phyloP scores from a whole-genome alignment of 108 stramenopile species.

The Skeletonema tropicum region DNA sequence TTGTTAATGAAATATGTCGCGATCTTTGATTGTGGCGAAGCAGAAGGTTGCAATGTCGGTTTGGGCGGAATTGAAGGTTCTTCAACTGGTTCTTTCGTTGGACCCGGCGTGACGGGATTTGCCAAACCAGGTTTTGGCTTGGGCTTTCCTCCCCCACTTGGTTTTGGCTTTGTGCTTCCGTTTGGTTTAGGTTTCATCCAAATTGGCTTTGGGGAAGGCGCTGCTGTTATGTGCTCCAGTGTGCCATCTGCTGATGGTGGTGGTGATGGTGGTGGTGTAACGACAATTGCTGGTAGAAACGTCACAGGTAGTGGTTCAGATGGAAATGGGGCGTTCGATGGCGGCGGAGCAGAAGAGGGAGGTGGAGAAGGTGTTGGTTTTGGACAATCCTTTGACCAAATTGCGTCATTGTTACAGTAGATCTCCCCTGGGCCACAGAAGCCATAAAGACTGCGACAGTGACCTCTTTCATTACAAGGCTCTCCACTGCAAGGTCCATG shows the following conservation, averaged over 20 bases:
- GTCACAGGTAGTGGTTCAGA: not conserved
- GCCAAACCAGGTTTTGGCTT: not conserved
- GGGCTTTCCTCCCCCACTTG: not conserved
- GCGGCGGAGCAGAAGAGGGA: conserved; percentile 2
- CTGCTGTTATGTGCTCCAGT: not conserved
- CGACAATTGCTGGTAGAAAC: not conserved
- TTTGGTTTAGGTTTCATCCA: conserved; percentile 8
- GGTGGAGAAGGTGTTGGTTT: conserved; percentile 1
- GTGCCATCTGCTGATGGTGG: too few relatives aligned
- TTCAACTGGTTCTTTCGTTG: not conserved
- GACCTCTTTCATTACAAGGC: conserved; percentile 16
- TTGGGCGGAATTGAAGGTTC: not conserved
- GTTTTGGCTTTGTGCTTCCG: not conserved
- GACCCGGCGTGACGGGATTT: not conserved
- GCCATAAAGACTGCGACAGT: conserved; percentile 41
- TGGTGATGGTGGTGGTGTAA: not conserved
- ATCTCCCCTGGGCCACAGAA: conserved; percentile 47
- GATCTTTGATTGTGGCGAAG: conserved; percentile 2
- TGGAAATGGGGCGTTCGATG: not conserved
- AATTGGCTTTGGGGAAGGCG: conserved; percentile 1
- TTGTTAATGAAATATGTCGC: not conserved
- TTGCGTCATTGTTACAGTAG: conserved; percentile 41
- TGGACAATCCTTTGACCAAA: conserved; percentile 48
- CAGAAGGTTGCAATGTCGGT: not conserved
- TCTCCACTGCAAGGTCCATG: conserved; percentile 36